Evolutionary conservation across 164 flowering plant genomes (phyloP).

Genomic region (Chimonanthus salicifolius): DNA sequence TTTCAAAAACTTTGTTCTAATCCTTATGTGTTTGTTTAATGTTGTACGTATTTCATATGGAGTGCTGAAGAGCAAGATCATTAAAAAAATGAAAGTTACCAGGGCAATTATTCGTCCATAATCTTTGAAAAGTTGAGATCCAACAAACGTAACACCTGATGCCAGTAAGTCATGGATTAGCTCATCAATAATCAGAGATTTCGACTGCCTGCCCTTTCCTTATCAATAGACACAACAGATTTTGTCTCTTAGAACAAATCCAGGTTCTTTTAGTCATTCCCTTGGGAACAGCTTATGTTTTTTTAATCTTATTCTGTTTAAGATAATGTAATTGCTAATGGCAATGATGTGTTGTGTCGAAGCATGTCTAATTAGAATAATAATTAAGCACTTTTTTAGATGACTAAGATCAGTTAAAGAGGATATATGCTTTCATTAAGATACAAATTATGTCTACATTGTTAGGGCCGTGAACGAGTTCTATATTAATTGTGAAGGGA

Average conservation of each 20-base stretch:
- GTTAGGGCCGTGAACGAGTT: too few species aligned
- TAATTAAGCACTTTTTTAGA: neutral
- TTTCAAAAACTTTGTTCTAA: too few species aligned
- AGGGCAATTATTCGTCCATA: neutral
- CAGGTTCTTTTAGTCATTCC: neutral
- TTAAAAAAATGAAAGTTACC: too few species aligned
- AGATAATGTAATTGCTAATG: neutral
- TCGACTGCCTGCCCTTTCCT: neutral
- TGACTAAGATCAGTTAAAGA: neutral
- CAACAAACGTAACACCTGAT: neutral
- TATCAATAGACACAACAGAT: neutral
- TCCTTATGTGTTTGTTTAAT: too few species aligned
- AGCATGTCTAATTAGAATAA: neutral
- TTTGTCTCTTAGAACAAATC: neutral
- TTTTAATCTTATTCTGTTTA: constrained; percentile 1
- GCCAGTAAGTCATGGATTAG: neutral
- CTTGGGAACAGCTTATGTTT: neutral
- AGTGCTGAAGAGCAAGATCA: too few species aligned
- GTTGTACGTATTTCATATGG: too few species aligned
- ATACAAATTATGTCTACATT: neutral
- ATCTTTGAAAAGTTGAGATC: neutral
- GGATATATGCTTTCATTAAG: neutral
- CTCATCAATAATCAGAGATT: neutral
- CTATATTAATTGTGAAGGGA: too few species aligned
- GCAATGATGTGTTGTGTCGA: constrained; percentile 4